phyloP scores from a whole-genome alignment of 768 basidiomycete genomes.

The Crucibulum laeve region DNA sequence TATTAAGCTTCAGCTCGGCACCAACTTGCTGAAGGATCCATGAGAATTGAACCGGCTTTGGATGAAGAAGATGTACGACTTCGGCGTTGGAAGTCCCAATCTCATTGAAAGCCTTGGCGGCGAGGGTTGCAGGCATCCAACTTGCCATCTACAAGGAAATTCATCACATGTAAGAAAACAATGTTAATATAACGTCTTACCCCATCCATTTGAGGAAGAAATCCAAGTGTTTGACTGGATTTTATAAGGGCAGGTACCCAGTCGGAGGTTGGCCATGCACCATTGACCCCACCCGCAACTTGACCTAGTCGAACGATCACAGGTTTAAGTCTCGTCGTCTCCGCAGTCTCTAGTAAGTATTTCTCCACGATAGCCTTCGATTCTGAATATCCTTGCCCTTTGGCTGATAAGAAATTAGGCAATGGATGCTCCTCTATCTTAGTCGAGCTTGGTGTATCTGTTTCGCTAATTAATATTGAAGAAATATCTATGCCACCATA shows the following conservation, averaged over 20 bases:
- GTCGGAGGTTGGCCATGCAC: background rate
- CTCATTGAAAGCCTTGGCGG: background rate
- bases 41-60: background rate
- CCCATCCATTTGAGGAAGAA: background rate
- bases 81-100: background rate
- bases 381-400: slow-evolving; percentile 1
- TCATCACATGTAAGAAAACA: background rate
- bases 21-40: background rate
- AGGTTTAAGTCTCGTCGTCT: background rate
- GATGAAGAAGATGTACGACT: background rate
- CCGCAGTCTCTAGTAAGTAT: background rate
- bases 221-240: background rate
- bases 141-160: background rate
- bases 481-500: background rate
- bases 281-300: background rate
- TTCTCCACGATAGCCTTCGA: background rate
- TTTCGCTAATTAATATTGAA: background rate
- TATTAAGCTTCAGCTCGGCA: background rate
- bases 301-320: background rate
- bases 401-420: background rate
- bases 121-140: background rate
- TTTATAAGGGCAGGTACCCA: background rate
- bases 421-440: background rate
- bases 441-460: no score
- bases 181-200: background rate